Base-by-base conservation (phyloP, 2,329 filamentous ascomycete species). In the Penicillium sp. region DNA sequence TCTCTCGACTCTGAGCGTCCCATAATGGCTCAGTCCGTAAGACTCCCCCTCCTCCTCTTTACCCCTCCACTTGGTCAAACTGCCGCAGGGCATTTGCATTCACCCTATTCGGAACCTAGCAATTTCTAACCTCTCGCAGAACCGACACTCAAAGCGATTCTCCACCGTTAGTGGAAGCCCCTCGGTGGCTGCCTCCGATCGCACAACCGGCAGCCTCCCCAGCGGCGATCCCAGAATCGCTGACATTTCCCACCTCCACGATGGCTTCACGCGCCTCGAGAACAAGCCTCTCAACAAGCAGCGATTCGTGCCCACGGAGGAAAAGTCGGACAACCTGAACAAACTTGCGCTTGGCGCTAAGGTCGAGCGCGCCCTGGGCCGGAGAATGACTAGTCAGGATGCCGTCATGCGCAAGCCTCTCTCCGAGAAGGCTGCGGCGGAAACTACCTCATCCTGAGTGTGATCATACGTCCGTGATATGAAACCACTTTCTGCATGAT, bases 321-420 rank as follows among this genome's bases (percentile, higher is more conserved):
- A 93, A 74, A 95, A 96, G 81, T 84, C 82, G 18, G 89, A 90
- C 67, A 87, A 88, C 70, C 80, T 96, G 74, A 87, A 85, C 78
- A 95, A 95, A 78, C 82, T 96, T 55, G 91, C 91, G 35, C 83
- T 96, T 48, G 89, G 91, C 44, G 91, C 91, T 57, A 96, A 96
- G 78, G 84, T 96, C 38, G 91, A 96, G 72, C 86, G 92, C 57
- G 91, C 92, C 19, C 84, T 97, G 51, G 88, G 88, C 63, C 83
- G 91, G 62, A 84, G 92, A 67, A 94, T 96, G 91, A 88, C 84
- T 27, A 78, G 89, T 63, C 92, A 97, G 74, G 92, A 97, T 67
- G 92, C 92, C 61, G 69, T 75, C 46, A 87, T 90, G 73, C 92
- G 94, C 81, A 85, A 88, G 60, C 83, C 77, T 29, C 54, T 75